Percentiles rank a stretch among this genome's conserved stretches.
Evolutionary conservation across 305 asterid genomes (phyloP).

Genomic region (Plantago lanceolata): DNA sequence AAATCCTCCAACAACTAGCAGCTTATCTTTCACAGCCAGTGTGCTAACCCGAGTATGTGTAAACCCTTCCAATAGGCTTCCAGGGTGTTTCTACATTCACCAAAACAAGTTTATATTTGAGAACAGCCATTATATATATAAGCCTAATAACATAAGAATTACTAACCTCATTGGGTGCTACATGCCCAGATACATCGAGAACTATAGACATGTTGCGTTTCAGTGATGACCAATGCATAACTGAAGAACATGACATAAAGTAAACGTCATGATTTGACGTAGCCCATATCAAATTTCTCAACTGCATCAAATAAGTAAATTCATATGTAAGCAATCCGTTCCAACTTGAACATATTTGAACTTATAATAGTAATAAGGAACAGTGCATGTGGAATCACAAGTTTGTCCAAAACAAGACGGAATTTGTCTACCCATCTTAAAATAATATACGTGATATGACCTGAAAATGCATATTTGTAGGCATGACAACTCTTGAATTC

Average conservation of each 20-base stretch:
- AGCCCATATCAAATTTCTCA: conserved; percentile 25
- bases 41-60: conserved; percentile 92
- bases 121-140: not conserved
- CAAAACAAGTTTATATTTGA: conserved; percentile 3
- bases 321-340: not conserved
- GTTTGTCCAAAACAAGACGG: too few relatives aligned
- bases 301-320: conserved; percentile 36
- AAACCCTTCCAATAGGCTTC: conserved; percentile 91
- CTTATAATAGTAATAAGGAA: not conserved
- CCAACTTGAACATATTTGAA: not conserved
- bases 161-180: conserved; percentile 79
- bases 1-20: conserved; percentile 95
- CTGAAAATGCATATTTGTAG: conserved; percentile 80
- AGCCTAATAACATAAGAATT: too few relatives aligned
- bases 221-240: conserved; percentile 62
- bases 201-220: conserved; percentile 49
- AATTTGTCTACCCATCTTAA: too few relatives aligned
- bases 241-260: conserved; percentile 54
- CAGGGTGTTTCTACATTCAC: conserved; percentile 80
- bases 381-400: not conserved
- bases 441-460: too few relatives aligned
- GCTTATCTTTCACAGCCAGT: conserved; percentile 79
- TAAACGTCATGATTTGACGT: conserved; percentile 66
- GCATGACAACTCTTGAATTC: conserved; percentile 70
- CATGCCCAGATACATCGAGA: conserved; percentile 76